Percentiles rank a stretch among this genome's conserved stretches.
Evolutionary conservation across 345 rosid species (phyloP).

Genomic region (Brassica carinata): DNA sequence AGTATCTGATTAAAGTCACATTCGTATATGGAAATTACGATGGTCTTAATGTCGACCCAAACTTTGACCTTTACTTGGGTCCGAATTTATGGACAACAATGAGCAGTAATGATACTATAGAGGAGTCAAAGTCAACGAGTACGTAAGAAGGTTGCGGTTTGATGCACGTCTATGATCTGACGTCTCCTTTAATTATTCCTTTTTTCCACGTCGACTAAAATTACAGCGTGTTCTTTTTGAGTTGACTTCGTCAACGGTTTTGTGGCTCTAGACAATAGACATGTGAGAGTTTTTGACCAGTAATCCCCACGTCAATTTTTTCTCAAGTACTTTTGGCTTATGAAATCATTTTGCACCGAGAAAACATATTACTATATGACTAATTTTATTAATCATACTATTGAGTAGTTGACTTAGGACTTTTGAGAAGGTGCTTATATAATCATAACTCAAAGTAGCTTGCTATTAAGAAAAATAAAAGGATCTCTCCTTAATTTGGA

Average conservation of each 20-base stretch:
- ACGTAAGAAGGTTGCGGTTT: not conserved
- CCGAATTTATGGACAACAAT: slow-evolving; percentile 33
- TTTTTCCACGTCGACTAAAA: slow-evolving; percentile 15
- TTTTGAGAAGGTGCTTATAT: slow-evolving; percentile 20
- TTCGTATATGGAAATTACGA: slow-evolving; percentile 41
- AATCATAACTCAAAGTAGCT: slow-evolving; percentile 7
- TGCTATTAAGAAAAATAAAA: not conserved
- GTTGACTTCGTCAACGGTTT: slow-evolving; percentile 3
- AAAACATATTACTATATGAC: too few species aligned
- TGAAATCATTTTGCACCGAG: slow-evolving; percentile 15
- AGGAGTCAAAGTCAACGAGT: slow-evolving; percentile 31
- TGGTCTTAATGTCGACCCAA: slow-evolving; percentile 12
- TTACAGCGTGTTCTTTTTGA: slow-evolving; percentile 4
- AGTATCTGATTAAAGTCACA: slow-evolving; percentile 25
- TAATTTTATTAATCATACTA: not conserved
- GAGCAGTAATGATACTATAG: not conserved
- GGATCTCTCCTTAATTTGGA: not conserved
- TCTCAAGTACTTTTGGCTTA: not conserved
- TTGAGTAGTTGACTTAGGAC: slow-evolving; percentile 11
- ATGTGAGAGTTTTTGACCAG: not conserved
- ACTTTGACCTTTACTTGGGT: slow-evolving; percentile 35
- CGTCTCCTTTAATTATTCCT: slow-evolving; percentile 11
- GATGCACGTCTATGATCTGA: slow-evolving; percentile 7
- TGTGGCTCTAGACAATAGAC: not conserved
- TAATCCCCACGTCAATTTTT: not conserved